Evolutionary conservation across 1,284 basidiomycete genomes (phyloP), one percentile per base, ranked within the genome.

Genomic region (Cutaneotrichosporon cutaneum): DNA sequence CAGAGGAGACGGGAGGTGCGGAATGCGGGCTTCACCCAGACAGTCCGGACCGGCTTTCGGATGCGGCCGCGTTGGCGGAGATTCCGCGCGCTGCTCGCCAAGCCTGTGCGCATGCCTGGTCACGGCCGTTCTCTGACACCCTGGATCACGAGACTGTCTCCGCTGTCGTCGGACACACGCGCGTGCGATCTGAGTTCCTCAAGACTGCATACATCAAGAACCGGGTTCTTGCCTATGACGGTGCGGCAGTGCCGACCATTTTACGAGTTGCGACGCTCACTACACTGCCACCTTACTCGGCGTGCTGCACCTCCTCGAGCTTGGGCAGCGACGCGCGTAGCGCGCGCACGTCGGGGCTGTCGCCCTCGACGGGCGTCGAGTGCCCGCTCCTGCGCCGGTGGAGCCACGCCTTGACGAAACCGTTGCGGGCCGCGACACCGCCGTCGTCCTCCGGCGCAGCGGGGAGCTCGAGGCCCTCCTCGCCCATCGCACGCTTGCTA

Each of bases 351-450:
- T 54, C 52, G 22, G 54, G 54, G 26, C 33, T n/a, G 48, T 45
- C 36, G 39, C 44, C 57, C 22, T 39, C 48, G 7, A 36, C 35
- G 9, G 57, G 57, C 18, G 64, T 65, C 9, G 51, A 44, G 58
- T 58, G 44, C 14, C 64, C 60, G 18, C 64, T 67, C 21, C 63
- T 52, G 44, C 62, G 55, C 39, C 56, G 55, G 26, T 63, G 62
- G 36, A 77, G 65, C 79, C 79, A 80, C 54, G 74, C 68, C 52
- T 75, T 75, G 59, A 80, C 79, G 35, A 68, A 69, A n/a, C 79
- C 79, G 55, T 78, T 77, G 69, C 77, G 76, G 0, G 79, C 79
- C 4, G 77, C 77, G 2, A 77, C 75, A 63, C 79, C 79, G 33
- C 79, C 79, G 67, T 80, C 79, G 65, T 80, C 79, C 61, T 72